Evolutionary conservation across 2,329 filamentous ascomycete genomes (phyloP).

Genomic region (Esteya vermicola): DNA sequence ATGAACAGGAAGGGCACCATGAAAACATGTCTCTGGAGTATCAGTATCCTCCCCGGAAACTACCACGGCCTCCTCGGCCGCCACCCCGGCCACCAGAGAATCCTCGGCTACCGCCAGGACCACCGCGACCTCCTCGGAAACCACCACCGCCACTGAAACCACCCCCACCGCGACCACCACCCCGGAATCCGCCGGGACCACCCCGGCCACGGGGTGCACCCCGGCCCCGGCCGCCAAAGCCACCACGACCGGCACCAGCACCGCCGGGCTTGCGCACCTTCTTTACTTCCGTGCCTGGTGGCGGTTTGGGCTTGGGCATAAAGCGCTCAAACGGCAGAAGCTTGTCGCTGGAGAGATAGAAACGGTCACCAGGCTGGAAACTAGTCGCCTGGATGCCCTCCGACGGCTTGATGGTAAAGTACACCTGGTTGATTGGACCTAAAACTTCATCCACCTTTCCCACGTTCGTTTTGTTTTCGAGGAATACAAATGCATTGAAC

Average conservation of each 20-base stretch:
- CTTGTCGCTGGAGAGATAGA: slow-evolving; percentile 92
- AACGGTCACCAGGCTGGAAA: slow-evolving; percentile 94
- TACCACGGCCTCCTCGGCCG: slow-evolving; percentile 2
- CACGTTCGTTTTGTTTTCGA: slow-evolving; percentile 93
- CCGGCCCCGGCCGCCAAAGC: slow-evolving; percentile 14
- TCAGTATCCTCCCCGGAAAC: slow-evolving; percentile 5
- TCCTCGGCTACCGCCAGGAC: slow-evolving; percentile 16
- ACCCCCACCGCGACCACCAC: slow-evolving; percentile 18
- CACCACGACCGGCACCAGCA: slow-evolving; percentile 23
- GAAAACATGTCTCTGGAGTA: too few relatives aligned
- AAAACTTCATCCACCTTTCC: slow-evolving; percentile 98
- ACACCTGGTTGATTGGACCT: slow-evolving; percentile 93
- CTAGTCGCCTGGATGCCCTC: slow-evolving; percentile 90
- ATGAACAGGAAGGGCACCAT: too few relatives aligned
- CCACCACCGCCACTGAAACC: slow-evolving; percentile 19
- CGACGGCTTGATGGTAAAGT: slow-evolving; percentile 94
- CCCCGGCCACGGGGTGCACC: slow-evolving; percentile 15
- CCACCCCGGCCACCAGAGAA: slow-evolving; percentile 3
- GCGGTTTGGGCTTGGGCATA: slow-evolving; percentile 79
- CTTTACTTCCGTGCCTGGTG: slow-evolving; percentile 45
- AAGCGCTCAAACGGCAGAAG: slow-evolving; percentile 91
- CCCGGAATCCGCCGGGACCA: slow-evolving; percentile 12
- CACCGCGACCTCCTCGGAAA: slow-evolving; percentile 13
- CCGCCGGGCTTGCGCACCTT: slow-evolving; percentile 44
- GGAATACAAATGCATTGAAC: slow-evolving; percentile 98